Evolutionary conservation across 2,329 filamentous ascomycete genomes (phyloP), one percentile per base, ranked within the genome.

Genomic region (Apiospora kogelbergensis): DNA sequence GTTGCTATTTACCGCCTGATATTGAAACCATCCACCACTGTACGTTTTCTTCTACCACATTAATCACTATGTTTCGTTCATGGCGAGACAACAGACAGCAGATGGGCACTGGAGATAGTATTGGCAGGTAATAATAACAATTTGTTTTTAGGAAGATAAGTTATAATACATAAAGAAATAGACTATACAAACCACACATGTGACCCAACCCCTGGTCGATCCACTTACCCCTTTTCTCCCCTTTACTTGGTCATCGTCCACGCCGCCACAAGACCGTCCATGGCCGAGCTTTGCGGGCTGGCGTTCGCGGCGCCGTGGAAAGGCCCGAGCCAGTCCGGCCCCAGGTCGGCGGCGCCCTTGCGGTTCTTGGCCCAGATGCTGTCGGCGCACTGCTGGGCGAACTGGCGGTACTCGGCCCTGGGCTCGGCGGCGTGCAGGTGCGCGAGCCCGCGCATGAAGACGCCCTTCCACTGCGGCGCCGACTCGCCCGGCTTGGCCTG

Each of bases 401-500:
- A 79, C 69, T 78, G 75, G 30, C 76, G 79, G 74, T 86, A 88
- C 5, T 73, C 72, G 2, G 81, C 77, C 65, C 84, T 79, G 1
- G 84, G 84, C 0, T 81, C 82, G 1, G 78, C 83, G 6, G 80
- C 74, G 11, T 90, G 82, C 68, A 93, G 77, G 53, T 85, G 84
- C 67, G 83, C 80, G 45, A 93, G 77, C 72, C 91, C 91, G 4
- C 91, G 85, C 68, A 88, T 84, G 72, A 93, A 92, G 30, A 93
- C 82, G 11, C 91, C 91, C 77, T 93, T 93, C 83, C 93, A 93
- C 73, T 91, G 88, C 46, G 1, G 83, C 81, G 0, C 84, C 86
- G 71, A 26, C 46, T 30, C 11, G 46, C 46, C 46, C 46, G 46
- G 46, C 11, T 53, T 24, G 24, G 89, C 86, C 11, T 71, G 76